Conservation (phyloP, 2,329 filamentous ascomycete genomes). For the Aspergillus pseudonomiae region DNA sequence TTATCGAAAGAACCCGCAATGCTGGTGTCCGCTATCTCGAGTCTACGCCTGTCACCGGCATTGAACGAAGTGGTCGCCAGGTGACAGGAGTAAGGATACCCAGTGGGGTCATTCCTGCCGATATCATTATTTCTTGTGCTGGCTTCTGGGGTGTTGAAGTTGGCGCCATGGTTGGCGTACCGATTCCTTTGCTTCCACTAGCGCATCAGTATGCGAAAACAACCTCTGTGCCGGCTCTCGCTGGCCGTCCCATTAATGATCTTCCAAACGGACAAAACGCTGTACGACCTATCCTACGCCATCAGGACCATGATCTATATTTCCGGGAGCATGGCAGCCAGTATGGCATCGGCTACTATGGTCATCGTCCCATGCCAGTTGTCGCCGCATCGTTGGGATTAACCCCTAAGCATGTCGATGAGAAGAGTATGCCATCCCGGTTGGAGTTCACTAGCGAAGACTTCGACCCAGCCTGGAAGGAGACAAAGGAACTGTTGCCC, state of each 20-base stretch:
- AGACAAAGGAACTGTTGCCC: constrained; percentile 59
- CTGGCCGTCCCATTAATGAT: constrained; percentile 42
- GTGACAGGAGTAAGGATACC: constrained; percentile 61
- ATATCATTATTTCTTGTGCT: constrained; percentile 65
- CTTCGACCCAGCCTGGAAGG: constrained; percentile 63
- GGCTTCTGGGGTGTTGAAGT: constrained; percentile 70
- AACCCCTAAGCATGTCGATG: constrained; percentile 58
- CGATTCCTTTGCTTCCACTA: constrained; percentile 62
- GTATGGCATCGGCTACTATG: constrained; percentile 66
- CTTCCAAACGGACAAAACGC: constrained; percentile 52
- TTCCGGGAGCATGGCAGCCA: constrained; percentile 67
- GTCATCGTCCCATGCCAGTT: constrained; percentile 64
- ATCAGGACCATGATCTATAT: constrained; percentile 67
- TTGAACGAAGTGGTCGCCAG: constrained; percentile 51
- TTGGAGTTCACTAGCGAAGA: constrained; percentile 63
- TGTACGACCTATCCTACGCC: constrained; percentile 60
- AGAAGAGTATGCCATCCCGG: constrained; percentile 66
- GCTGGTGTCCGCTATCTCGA: constrained; percentile 63
- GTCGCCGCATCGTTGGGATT: constrained; percentile 57
- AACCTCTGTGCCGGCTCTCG: constrained; percentile 52
- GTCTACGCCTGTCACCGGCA: constrained; percentile 60
- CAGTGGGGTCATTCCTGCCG: constrained; percentile 55
- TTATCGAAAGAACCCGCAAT: constrained; percentile 60
- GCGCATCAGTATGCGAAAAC: constrained; percentile 69
- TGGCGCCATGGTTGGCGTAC: constrained; percentile 62